Base-by-base conservation (phyloP, 768 basidiomycete species). In the Pleurotus tuber-regium region DNA sequence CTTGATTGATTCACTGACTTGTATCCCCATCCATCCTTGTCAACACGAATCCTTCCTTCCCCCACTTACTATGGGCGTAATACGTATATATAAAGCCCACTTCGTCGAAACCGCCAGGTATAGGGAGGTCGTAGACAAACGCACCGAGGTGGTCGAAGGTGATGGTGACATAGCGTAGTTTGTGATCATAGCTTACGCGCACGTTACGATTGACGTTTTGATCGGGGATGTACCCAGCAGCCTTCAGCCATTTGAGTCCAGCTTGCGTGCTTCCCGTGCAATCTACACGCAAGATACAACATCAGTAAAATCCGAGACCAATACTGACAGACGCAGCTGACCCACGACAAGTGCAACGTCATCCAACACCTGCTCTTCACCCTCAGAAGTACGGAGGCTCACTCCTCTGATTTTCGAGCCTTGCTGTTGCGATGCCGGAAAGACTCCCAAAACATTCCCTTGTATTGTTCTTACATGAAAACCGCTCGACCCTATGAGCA, bases 221-320 rank as follows among this genome's bases (percentile, higher is more conserved):
- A 0, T 36, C 35, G 19, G 35, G 35, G 35, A 42, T 19, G 26
- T 51, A 54, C 3, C 56, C 56, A 2, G 56, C 56, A 10, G 39
- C 28, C 43, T 47, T 33, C 4, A 63, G 44, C 57, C 57, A 57
- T 19, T 59, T 58, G 2, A 58, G 52, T n/a, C 62, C 63, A 2
- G 51, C 57, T 30, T 58, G 59, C 12, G 52, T 53, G 9, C 48
- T 25, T 2, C 62, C 64, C 4, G 63, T 63, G 46, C 63, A 61
- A 31, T 62, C 64, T 62, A 23, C 3, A 9, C 6, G 12, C 7
- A 0, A 9, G 31, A 33, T 23, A 4, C 18, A 23, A 43, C 10
- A 18, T 40, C 16, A 28, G 25, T 12, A 12, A 23, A 9, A 29
- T 33, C 38, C 10, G 10, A 36, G 9, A 25, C n/a, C 7, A 48